Evolutionary conservation across 2,329 filamentous ascomycete genomes (phyloP), one percentile per base, ranked within the genome.

Genomic region (Phyllachora maydis): DNA sequence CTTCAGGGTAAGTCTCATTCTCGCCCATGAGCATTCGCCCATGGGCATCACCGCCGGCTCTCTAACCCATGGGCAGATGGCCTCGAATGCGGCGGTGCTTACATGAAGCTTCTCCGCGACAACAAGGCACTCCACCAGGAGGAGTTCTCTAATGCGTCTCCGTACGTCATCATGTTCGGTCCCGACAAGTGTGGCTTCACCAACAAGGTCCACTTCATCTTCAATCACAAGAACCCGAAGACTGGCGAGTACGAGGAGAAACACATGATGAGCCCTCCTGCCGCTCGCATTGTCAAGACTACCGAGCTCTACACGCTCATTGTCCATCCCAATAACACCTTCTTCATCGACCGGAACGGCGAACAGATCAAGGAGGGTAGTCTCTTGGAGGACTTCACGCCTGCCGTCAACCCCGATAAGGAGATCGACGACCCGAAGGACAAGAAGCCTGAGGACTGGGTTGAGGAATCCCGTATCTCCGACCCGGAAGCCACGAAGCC

Each of bases 191-290:
- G 88, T 51, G 88, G 88, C 52, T 68, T 81, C 49, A 95, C 81
- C 53, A 98, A 98, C 74, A 95, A 95, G 75, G 78, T 90, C 25
- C 65, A 70, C 54, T 92, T 98, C 60, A 98, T 98, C 53, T 91
- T 98, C 71, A 88, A 90, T 57, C 88, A 98, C 76, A 98, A 95
- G 78, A 98, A 95, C 70, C 88, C 88, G 47, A 93, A 92, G 77
- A 93, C 82, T 22, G 85, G 85, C 59, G 81, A 93, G 55, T 98
- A 98, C 45, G 85, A 98, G 67, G 88, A 98, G 77, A 98, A 98
- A 74, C 88, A 98, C 57, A 66, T 98, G 34, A 70, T 66, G 47
- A 65, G 65, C 40, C 74, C 85, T 34, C 83, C 88, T 31, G 64
- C 73, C 29, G 83, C 83, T 46, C 76, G 73, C 48, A 88, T 91